Conservation (phyloP, 169 alveolate species). For the Plasmodium inui region DNA sequence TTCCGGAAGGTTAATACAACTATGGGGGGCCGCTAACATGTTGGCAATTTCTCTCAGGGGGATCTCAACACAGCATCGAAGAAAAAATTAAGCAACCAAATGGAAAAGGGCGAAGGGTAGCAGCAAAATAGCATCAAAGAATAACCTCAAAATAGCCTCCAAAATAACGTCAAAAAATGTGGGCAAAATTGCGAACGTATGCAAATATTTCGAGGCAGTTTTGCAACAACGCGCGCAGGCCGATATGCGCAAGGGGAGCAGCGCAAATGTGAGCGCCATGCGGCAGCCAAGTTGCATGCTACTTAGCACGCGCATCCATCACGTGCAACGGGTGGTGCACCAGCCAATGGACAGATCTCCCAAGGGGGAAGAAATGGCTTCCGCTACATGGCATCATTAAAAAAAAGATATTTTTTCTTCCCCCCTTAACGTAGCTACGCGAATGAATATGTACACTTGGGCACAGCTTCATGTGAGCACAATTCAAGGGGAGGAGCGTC, state of each 20-base stretch:
- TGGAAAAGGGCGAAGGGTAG: background rate
- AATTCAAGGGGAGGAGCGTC: background rate
- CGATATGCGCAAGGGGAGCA: too few relatives aligned
- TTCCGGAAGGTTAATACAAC: background rate
- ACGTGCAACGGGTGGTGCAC: background rate
- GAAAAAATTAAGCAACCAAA: background rate
- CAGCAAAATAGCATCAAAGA: too few relatives aligned
- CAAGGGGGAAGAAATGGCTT: background rate
- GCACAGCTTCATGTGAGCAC: background rate
- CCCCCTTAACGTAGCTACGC: background rate
- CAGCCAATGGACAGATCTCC: background rate
- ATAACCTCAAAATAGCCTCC: background rate
- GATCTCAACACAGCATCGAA: background rate
- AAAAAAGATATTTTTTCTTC: too few relatives aligned
- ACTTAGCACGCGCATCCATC: background rate
- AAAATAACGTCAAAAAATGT: background rate
- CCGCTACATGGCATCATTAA: background rate
- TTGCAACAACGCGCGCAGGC: background rate
- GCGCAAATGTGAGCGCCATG: background rate
- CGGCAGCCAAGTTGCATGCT: background rate
- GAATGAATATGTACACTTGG: background rate
- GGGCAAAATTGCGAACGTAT: background rate
- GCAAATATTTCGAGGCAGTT: background rate
- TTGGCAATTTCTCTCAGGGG: background rate
- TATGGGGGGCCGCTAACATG: background rate